These are phyloP conservation scores for Elasticomyces elasticus DNA, from an alignment of 495 filamentous ascomycete species.

Conservation along the genomic window DNA sequence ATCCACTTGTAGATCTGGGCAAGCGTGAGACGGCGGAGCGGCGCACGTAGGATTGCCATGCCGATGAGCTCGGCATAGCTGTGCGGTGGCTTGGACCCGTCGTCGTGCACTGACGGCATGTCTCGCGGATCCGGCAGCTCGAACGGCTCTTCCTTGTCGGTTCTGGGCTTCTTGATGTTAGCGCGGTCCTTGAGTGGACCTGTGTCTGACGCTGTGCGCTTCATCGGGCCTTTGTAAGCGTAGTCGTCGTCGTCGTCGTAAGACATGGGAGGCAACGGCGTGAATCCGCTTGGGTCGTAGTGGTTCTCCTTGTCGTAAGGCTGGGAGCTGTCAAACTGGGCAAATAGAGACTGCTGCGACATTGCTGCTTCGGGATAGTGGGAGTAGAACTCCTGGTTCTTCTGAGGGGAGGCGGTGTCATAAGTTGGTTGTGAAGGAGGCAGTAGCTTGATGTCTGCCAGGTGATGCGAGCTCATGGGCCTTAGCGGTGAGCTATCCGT, in stretches of 20 bases:
- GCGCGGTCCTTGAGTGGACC: slow-evolving; percentile 62
- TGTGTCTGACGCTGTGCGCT: slow-evolving; percentile 62
- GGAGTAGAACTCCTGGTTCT: slow-evolving; percentile 42
- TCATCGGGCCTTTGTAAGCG: slow-evolving; percentile 50
- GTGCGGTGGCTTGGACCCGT: slow-evolving; percentile 77
- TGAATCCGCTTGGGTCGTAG: slow-evolving; percentile 33
- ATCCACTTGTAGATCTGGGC: slow-evolving; percentile 99
- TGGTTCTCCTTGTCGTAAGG: slow-evolving; percentile 57
- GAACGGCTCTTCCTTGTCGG: slow-evolving; percentile 26
- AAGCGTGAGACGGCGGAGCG: slow-evolving; percentile 72
- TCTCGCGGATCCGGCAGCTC: slow-evolving; percentile 61
- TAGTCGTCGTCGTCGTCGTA: slow-evolving; percentile 31
- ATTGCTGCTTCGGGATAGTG: slow-evolving; percentile 20
- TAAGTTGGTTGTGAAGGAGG: slow-evolving; percentile 55
- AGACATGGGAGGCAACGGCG: slow-evolving; percentile 2
- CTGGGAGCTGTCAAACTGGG: slow-evolving; percentile 43
- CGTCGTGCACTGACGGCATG: slow-evolving; percentile 73
- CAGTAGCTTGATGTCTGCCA: slow-evolving; percentile 58
- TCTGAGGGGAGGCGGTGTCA: slow-evolving; percentile 75
- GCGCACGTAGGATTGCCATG: slow-evolving; percentile 88
- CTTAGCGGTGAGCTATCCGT: slow-evolving; percentile 32
- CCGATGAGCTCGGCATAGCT: slow-evolving; percentile 95
- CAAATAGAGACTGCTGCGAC: slow-evolving; percentile 51
- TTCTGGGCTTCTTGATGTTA: slow-evolving; percentile 49
- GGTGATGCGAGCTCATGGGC: slow-evolving; percentile 30